Evolutionary conservation across 192 early-diverging fungal genomes (phyloP), one percentile per base, ranked within the genome.

Genomic region (Martensiomyces pterosporus): DNA sequence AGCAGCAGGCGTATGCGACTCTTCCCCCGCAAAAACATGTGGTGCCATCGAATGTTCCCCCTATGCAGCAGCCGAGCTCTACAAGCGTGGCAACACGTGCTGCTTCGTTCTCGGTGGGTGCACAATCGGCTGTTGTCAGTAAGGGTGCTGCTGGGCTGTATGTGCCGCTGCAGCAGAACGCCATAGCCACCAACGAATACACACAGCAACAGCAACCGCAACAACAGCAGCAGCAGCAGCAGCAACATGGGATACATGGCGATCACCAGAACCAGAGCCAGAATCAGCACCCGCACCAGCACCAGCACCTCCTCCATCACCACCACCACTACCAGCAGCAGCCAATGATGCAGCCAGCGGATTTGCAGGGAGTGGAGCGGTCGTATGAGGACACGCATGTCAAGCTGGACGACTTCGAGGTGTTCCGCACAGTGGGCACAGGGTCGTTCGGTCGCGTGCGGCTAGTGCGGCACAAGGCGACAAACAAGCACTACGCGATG

Each of bases 371-470:
- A 16, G 24, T 18, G 14, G 52, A 60, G 37, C 67, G 58, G 43
- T 22, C 60, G 15, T 63, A 62, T 25, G 51, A 57, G 26, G 60
- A 60, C 45, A 66, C 55, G 26, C 67, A 69, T 25, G 74, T 85
- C 35, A 75, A 70, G 57, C 77, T 98, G 37, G 65, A 77, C 21
- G 89, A 95, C 54, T 90, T 97, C 47, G 75, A 82, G 39, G 76
- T 97, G 41, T 79, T 87, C 53, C 84, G 89, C 25, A 98, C 95
- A 15, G 64, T 98, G 17, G 95, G 95, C 12, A 97, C 94, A 0
- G 95, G 95, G 13, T 94, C 91, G 7, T 97, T 98, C 77, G 95
- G 95, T 22, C 83, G 95, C 14, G 95, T 98, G 27, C 94, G 95
- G 71, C 67, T 98, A 38, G 89, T 92, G 22, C 84, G 85, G 57